Conservation (phyloP, 768 basidiomycete species). For the Boletus huronensis region DNA sequence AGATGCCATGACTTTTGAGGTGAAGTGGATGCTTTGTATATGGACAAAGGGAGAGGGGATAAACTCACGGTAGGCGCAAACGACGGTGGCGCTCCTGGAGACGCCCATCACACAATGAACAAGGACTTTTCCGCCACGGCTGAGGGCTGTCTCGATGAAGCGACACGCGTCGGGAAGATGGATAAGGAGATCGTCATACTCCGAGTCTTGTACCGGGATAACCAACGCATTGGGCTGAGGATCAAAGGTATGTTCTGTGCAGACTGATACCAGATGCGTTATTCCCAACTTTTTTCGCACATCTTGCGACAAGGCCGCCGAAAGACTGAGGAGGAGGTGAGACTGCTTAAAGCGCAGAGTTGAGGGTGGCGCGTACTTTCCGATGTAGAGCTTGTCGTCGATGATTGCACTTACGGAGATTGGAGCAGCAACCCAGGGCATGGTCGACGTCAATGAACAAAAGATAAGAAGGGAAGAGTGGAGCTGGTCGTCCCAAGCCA, state of each 20-base stretch:
- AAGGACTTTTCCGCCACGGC: slow-evolving; percentile 51
- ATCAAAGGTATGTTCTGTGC: slow-evolving; percentile 47
- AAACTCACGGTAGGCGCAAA: slow-evolving; percentile 52
- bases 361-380: slow-evolving; percentile 30
- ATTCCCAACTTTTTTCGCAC: slow-evolving; percentile 37
- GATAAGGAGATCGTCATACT: slow-evolving; percentile 58
- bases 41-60: background rate
- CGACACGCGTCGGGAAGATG: slow-evolving; percentile 54
- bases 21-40: slow-evolving; percentile 1
- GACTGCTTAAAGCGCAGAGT: background rate
- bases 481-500: slow-evolving; percentile 8
- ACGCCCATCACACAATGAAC: slow-evolving; percentile 76
- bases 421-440: slow-evolving; percentile 30
- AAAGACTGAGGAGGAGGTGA: slow-evolving; percentile 21
- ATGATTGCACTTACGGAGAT: slow-evolving; percentile 28
- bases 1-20: slow-evolving; percentile 48
- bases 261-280: slow-evolving; percentile 57
- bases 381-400: slow-evolving; percentile 32
- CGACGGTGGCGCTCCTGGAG: slow-evolving; percentile 61
- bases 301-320: slow-evolving; percentile 33
- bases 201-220: slow-evolving; percentile 41
- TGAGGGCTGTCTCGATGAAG: slow-evolving; percentile 61
- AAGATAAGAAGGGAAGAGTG: slow-evolving; percentile 5
- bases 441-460: slow-evolving; percentile 3
- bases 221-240: slow-evolving; percentile 37